Conservation (phyloP, 2,329 filamentous ascomycete genomes). For the Exophiala bonariae region DNA sequence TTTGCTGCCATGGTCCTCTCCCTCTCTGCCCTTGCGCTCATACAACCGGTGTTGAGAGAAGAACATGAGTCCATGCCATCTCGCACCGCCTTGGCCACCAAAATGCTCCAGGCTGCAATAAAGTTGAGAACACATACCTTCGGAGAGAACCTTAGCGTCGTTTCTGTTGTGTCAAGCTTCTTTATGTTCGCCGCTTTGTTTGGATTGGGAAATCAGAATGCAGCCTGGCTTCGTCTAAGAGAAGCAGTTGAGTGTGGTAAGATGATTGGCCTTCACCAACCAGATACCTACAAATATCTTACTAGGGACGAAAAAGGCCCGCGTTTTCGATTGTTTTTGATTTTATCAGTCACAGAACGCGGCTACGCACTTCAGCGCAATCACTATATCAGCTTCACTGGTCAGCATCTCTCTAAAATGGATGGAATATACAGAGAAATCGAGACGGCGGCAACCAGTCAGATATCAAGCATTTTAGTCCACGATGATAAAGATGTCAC, state of each 20-base stretch:
- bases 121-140: too few species aligned
- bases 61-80: constrained; percentile 4
- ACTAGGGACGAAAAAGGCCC: background rate
- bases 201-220: background rate
- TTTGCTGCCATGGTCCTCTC: constrained; percentile 4
- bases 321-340: constrained; percentile 2
- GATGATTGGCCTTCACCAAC: constrained; percentile 2
- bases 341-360: constrained; percentile 10
- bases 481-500: constrained; percentile 5
- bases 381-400: constrained; percentile 7
- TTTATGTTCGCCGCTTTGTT: constrained; percentile 2
- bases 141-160: background rate
- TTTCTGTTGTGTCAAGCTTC: background rate
- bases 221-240: constrained; percentile 1
- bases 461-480: background rate
- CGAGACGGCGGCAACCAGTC: background rate
- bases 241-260: constrained; percentile 4
- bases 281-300: constrained; percentile 3
- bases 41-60: constrained; percentile 2
- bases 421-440: constrained; percentile 3
- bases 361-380: constrained; percentile 7
- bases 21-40: constrained; percentile 3
- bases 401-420: constrained; percentile 5
- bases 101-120: constrained; percentile 1
- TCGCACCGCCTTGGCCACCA: background rate